Base-by-base conservation (phyloP, 192 early-diverging fungal species). In the Entophlyctis luteolus region DNA sequence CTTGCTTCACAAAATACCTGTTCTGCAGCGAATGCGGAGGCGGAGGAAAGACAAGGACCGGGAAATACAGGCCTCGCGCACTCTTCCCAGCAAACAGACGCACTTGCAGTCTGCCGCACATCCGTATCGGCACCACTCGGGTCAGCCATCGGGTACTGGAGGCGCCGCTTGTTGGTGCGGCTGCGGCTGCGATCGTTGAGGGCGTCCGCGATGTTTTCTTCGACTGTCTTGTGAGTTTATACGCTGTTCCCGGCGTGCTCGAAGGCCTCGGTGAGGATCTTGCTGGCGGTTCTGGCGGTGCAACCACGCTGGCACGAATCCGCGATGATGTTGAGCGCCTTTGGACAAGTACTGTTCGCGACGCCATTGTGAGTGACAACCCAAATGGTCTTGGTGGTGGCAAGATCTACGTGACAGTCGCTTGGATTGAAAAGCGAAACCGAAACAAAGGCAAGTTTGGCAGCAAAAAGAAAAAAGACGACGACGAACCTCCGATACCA, bases 1-100 rank as follows among this genome's bases (percentile, higher is more conserved):
- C 55, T 3, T 83, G 81, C 59, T 35, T 62, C 16, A 39, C 39
- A 27, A 75, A 60, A 46, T 79, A 82, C 58, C 57, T 75, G 45
- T 76, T 82, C 28, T 79, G 81, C 59, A 70, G 72, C 28, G 78
- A 82, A 76, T 82, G 81, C 50, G 81, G 81, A 18, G 75, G 81
- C 27, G 81, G 81, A 20, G 81, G 81, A 4, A 80, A 79, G 35
- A 55, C 45, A 25, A 70, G 81, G 2, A 82, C 81, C n/a, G 81
- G 81, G 8, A 83, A 83, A 62, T 83, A 71, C 66, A 39, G 81
- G 37, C 81, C 81, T 18, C 62, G 62, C 6, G 74, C 77, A 48
- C 53, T 83, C 42, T 83, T 80, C 59, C 60, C 71, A 12, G 31
- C 52, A 16, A 75, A 72, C 33, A 47, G 78, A n/a, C 56, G 71